Evolutionary conservation across 2,329 filamentous ascomycete genomes (phyloP).

Genomic region (Albophoma yamanashiensis): DNA sequence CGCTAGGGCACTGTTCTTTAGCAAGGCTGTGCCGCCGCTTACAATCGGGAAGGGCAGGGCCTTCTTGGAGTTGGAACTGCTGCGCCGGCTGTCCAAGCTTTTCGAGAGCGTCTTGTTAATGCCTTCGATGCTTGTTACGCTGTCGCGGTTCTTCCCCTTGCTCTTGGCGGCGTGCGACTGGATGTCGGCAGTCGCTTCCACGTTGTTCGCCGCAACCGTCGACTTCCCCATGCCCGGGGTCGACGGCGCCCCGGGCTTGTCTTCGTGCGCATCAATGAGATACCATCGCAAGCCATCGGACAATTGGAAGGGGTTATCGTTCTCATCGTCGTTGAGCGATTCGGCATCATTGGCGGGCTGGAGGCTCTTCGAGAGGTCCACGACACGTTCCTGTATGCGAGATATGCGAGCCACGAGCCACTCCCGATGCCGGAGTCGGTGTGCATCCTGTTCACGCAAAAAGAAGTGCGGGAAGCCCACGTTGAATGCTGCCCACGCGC

Average conservation of each 20-base stretch:
- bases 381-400: constrained; percentile 83
- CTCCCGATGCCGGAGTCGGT: constrained; percentile 74
- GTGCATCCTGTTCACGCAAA: constrained; percentile 80
- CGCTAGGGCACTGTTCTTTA: constrained; percentile 40
- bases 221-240: constrained; percentile 87
- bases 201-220: constrained; percentile 78
- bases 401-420: constrained; percentile 95
- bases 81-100: constrained; percentile 83
- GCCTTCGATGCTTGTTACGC: constrained; percentile 52
- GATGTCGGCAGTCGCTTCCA: constrained; percentile 74
- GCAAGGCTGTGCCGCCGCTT: constrained; percentile 23
- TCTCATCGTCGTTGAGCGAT: constrained; percentile 54
- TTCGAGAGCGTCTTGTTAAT: constrained; percentile 73
- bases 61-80: constrained; percentile 77
- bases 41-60: constrained; percentile 45
- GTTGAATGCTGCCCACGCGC: constrained; percentile 97
- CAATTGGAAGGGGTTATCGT: constrained; percentile 94
- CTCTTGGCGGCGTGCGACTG: constrained; percentile 35
- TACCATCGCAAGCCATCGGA: constrained; percentile 96
- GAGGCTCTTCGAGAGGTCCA: constrained; percentile 78
- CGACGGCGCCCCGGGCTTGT: constrained; percentile 83
- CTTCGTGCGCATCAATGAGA: constrained; percentile 83
- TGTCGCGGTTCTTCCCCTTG: constrained; percentile 33
- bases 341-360: constrained; percentile 37
- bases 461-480: constrained; percentile 97